Evolutionary conservation across 306 rosid species (phyloP), one percentile per base, ranked within the genome.

Genomic region (Phaseolus lunatus): DNA sequence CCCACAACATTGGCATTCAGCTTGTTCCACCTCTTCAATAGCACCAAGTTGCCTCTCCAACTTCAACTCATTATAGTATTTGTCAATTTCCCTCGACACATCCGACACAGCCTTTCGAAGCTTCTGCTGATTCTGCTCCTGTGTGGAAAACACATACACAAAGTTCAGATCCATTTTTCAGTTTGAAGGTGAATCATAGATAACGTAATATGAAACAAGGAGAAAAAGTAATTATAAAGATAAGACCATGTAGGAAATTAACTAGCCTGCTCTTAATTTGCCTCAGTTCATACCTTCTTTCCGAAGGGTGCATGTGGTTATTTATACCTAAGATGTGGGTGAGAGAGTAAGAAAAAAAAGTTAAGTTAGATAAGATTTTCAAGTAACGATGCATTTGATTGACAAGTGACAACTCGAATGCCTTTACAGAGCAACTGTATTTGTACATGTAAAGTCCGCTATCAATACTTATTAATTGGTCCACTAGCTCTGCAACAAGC

Each of bases 1-100:
- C 24, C 93, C 94, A 85, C 93, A 92, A 67, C 96, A 92, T 1
- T 81, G 41, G 18, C 96, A 92, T 68, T 86, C 84, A 13, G 72
- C 90, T 67, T 87, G 86, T 78, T 76, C 82, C 58, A 86, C 82
- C 52, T 88, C 88, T 73, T 86, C 89, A 24, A 78, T 79, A 0
- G 2, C 14, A n/a, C 4, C 41, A 27, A 69, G n/a, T 16, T 63
- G 75, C 33, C 49, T 72, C 58, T 77, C 85, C 18, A 45, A 12
- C 35, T 76, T 68, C 56, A 76, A 27, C 3, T 56, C 41, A 1
- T 59, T 37, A 1, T 68, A 78, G 45, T 67, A 72, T 23, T 73
- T 87, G 10, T 63, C 84, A 19, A 86, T 79, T 67, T 87, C 86
- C 11, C 10, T 10, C 0, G 85, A 85, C 62, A 83, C 74, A 39